A percentile compares a stretch with the other conserved stretches of the same genome.
Conservation (phyloP, 805 yeast genomes). For the Wickerhamiella spandovensis region DNA sequence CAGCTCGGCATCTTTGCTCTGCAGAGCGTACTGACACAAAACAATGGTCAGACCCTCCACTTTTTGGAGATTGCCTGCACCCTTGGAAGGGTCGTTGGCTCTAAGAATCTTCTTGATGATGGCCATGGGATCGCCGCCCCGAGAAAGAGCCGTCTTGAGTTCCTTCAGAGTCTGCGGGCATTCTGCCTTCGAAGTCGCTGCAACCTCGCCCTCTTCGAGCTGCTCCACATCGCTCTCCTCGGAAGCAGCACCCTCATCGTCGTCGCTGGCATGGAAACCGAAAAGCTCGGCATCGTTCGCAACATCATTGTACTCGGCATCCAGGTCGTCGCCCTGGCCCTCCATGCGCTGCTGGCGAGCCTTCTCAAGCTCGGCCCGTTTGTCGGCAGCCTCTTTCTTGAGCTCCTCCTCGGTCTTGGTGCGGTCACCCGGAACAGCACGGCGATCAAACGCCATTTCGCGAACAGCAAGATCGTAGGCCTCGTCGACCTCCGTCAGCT, state of each 20-base stretch:
- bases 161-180: conserved; percentile 7
- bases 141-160: conserved; percentile 2
- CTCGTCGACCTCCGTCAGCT: conserved; percentile 4
- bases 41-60: conserved; percentile 50
- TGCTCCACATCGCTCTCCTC: conserved; percentile 27
- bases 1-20: conserved; percentile 18
- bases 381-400: conserved; percentile 24
- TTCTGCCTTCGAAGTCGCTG: background rate
- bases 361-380: conserved; percentile 22
- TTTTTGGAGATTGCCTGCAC: conserved; percentile 68
- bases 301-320: conserved; percentile 13
- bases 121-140: conserved; percentile 5
- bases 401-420: conserved; percentile 32
- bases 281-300: conserved; percentile 32
- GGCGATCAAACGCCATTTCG: conserved; percentile 28
- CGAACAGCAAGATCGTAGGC: conserved; percentile 24
- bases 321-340: conserved; percentile 26
- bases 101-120: conserved; percentile 41
- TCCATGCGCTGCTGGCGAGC: conserved; percentile 28
- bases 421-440: conserved; percentile 31
- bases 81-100: conserved; percentile 60
- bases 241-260: conserved; percentile 28
- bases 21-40: conserved; percentile 40
- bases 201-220: conserved; percentile 19
- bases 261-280: conserved; percentile 19